Evolutionary conservation across 1,284 basidiomycete species (phyloP).

Genomic region (Thelephora terrestris): DNA sequence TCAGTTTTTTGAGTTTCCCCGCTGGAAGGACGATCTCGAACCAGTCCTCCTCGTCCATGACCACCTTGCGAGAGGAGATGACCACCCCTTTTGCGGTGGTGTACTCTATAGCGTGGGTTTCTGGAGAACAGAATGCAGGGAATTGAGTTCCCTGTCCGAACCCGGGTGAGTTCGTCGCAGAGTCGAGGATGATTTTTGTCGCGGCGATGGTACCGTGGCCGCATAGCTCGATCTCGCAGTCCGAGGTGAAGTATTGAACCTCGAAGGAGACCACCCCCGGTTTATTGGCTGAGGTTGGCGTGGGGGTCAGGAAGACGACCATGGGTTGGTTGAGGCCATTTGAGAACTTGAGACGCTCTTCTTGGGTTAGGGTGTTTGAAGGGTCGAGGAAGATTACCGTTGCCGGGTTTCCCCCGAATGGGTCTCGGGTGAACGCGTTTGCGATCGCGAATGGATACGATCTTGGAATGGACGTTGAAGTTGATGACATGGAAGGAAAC

Average conservation of each 20-base stretch:
- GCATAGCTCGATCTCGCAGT: constrained; percentile 30
- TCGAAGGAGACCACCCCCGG: constrained; percentile 15
- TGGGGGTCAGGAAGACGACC: constrained; percentile 28
- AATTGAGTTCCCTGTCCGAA: constrained; percentile 11
- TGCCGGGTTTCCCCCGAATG: constrained; percentile 44
- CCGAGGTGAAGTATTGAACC: constrained; percentile 32
- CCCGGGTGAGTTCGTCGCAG: no score
- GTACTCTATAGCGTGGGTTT: constrained; percentile 5
- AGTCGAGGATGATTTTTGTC: constrained; percentile 29
- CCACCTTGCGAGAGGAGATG: constrained; percentile 13
- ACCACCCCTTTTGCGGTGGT: neutral
- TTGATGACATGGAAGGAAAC: neutral
- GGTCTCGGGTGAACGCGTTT: constrained; percentile 36
- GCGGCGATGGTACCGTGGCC: constrained; percentile 43
- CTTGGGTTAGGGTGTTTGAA: constrained; percentile 13
- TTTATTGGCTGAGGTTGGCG: constrained; percentile 7
- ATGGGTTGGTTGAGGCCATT: constrained; percentile 40
- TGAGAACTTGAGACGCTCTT: constrained; percentile 25
- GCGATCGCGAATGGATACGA: constrained; percentile 18
- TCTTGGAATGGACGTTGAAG: neutral
- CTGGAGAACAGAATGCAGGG: constrained; percentile 27
- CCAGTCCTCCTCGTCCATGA: constrained; percentile 20
- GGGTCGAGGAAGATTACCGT: constrained; percentile 31
- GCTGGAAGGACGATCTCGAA: constrained; percentile 30
- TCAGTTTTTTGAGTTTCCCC: constrained; percentile 3